A percentile compares a stretch with the other conserved stretches of the same genome.
These are phyloP conservation scores for Serendipita sp. DNA, from an alignment of 768 basidiomycete genomes.

Conservation along the genomic window DNA sequence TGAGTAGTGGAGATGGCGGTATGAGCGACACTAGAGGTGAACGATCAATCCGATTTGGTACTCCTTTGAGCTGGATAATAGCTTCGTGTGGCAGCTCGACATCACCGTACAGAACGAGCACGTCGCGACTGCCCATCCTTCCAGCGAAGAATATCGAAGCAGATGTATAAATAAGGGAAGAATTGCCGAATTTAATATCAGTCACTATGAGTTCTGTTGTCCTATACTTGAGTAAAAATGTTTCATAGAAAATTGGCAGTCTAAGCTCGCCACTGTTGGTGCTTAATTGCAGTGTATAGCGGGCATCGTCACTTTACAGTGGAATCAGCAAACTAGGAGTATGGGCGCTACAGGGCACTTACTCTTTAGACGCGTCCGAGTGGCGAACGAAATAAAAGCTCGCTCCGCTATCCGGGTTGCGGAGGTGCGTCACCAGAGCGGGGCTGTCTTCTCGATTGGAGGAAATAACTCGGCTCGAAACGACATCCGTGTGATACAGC, in stretches of 20 bases:
- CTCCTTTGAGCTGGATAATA: conserved; percentile 28
- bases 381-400: conserved; percentile 61
- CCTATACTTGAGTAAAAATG: conserved; percentile 40
- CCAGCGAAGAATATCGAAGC: conserved; percentile 55
- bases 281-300: conserved; percentile 44
- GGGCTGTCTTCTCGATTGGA: conserved; percentile 27
- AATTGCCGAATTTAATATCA: conserved; percentile 52
- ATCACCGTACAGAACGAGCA: conserved; percentile 47
- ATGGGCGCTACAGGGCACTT: background rate
- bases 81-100: conserved; percentile 37
- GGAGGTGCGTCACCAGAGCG: conserved; percentile 43
- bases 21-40: background rate
- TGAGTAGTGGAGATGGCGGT: background rate
- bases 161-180: conserved; percentile 49
- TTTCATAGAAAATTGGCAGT: conserved; percentile 36
- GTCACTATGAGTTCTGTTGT: conserved; percentile 55
- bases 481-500: conserved; percentile 66
- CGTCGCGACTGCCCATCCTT: conserved; percentile 41
- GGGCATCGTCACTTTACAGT: conserved; percentile 24
- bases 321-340: background rate
- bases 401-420: conserved; percentile 48
- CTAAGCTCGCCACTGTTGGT: conserved; percentile 35
- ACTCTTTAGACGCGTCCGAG: conserved; percentile 31
- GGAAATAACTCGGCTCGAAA: conserved; percentile 37
- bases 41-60: background rate